Evolutionary conservation across 495 filamentous ascomycete genomes (phyloP).

Genomic region (Tuber brumale): DNA sequence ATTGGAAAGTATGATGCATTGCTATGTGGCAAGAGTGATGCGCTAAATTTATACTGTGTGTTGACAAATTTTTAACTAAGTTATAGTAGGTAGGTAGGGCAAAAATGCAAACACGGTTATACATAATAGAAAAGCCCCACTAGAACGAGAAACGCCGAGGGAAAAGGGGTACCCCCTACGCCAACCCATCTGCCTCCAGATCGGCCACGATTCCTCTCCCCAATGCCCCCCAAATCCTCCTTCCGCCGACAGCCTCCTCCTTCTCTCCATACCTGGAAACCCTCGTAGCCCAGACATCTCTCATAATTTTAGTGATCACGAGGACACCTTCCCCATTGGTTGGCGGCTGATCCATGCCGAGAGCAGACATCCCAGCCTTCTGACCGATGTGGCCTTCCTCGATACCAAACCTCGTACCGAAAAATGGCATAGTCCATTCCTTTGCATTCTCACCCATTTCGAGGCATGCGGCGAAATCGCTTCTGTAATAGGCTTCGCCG

Average conservation of each 20-base stretch:
- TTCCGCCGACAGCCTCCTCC: constrained; percentile 24
- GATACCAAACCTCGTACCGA: constrained; percentile 10
- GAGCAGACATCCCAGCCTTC: constrained; percentile 23
- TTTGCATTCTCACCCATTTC: constrained; percentile 32
- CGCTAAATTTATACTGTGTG: neutral
- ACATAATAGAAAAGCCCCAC: neutral
- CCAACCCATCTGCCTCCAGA: constrained; percentile 28
- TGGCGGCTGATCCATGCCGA: constrained; percentile 27
- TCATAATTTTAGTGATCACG: constrained; percentile 25
- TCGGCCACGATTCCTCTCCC: constrained; percentile 20
- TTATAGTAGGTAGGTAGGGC: neutral
- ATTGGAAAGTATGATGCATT: neutral
- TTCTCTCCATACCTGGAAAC: constrained; percentile 30
- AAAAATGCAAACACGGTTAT: neutral
- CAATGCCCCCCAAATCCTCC: constrained; percentile 21
- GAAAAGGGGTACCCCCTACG: neutral
- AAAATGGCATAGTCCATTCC: constrained; percentile 26
- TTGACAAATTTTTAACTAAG: neutral
- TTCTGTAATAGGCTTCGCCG: constrained; percentile 32
- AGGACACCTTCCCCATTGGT: constrained; percentile 18
- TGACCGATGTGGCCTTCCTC: constrained; percentile 31
- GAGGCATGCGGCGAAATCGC: constrained; percentile 32
- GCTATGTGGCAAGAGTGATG: neutral
- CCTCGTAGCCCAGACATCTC: constrained; percentile 31
- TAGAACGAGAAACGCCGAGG: neutral